A percentile compares a stretch with the other conserved stretches of the same genome.
Evolutionary conservation across 2,329 filamentous ascomycete genomes (phyloP).

Genomic region (Nakataea oryzae): DNA sequence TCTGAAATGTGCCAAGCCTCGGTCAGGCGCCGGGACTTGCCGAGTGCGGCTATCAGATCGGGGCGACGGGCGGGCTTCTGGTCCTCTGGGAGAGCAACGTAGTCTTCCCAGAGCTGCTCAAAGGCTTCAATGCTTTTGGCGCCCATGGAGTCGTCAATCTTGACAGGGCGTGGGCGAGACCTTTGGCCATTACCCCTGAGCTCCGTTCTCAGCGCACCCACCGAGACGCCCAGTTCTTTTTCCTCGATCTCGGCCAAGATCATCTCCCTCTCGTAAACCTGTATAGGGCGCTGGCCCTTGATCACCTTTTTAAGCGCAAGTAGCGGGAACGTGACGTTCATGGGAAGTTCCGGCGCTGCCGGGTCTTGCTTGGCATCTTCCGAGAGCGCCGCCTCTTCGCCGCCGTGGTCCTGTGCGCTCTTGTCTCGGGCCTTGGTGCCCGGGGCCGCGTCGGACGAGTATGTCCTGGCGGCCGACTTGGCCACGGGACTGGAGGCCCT

Average conservation of each 20-base stretch:
- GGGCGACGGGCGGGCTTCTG: background rate
- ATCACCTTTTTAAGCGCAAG: background rate
- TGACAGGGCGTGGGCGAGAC: background rate
- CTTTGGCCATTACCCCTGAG: background rate
- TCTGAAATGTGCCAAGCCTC: constrained; percentile 34
- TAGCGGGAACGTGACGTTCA: background rate
- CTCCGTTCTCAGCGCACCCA: background rate
- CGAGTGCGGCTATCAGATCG: background rate
- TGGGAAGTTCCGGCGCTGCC: background rate
- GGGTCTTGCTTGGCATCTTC: background rate
- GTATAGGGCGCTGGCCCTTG: background rate
- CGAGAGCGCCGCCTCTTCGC: background rate
- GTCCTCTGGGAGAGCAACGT: background rate
- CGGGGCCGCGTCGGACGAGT: background rate
- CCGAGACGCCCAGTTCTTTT: background rate
- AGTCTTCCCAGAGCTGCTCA: background rate
- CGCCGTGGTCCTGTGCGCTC: background rate
- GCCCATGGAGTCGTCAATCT: constrained; percentile 4
- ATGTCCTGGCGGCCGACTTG: background rate
- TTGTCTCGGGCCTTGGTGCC: background rate
- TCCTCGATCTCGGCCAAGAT: background rate
- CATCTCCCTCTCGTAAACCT: background rate
- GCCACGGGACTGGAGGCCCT: background rate
- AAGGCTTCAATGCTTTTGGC: background rate
- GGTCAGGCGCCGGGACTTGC: constrained; percentile 12